These are phyloP conservation scores for Neurospora africana DNA, from an alignment of 495 filamentous ascomycete genomes.

Conservation along the genomic window DNA sequence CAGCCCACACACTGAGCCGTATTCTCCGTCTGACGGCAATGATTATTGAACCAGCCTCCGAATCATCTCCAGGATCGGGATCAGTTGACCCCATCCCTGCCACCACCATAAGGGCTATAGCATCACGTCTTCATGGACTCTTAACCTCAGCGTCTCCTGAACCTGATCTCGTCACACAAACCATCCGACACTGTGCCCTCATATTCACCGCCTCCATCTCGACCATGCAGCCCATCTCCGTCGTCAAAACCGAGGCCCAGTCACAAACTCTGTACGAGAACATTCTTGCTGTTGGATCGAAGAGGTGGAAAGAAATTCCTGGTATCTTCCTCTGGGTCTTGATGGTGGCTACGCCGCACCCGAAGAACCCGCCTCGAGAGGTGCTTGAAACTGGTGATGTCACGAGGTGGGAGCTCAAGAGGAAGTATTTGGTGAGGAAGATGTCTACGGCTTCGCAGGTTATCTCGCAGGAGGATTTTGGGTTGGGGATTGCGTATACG, in stretches of 20 bases:
- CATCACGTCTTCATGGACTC: neutral
- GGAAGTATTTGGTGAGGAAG: slow-evolving; percentile 13
- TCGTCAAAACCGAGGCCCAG: neutral
- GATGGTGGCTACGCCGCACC: slow-evolving; percentile 7
- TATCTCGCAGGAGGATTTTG: slow-evolving; percentile 15
- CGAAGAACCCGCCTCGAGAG: neutral
- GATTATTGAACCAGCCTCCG: slow-evolving; percentile 6
- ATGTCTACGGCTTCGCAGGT: slow-evolving; percentile 17
- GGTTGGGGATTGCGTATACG: slow-evolving; percentile 11
- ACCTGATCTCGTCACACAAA: neutral
- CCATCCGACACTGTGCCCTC: slow-evolving; percentile 4
- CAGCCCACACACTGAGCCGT: slow-evolving; percentile 10
- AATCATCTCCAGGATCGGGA: neutral
- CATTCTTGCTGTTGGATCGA: neutral
- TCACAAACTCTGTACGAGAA: neutral
- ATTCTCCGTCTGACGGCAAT: slow-evolving; percentile 9
- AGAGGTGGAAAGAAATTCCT: slow-evolving; percentile 12
- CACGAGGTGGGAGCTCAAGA: neutral
- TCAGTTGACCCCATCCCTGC: neutral
- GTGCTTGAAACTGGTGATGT: neutral
- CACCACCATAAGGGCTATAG: neutral
- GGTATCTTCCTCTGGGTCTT: slow-evolving; percentile 19
- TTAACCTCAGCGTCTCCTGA: neutral
- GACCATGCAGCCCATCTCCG: neutral
- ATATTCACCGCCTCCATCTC: slow-evolving; percentile 1